Evolutionary conservation across 257 asterid species (phyloP).

Genomic region (Mentha longifolia): DNA sequence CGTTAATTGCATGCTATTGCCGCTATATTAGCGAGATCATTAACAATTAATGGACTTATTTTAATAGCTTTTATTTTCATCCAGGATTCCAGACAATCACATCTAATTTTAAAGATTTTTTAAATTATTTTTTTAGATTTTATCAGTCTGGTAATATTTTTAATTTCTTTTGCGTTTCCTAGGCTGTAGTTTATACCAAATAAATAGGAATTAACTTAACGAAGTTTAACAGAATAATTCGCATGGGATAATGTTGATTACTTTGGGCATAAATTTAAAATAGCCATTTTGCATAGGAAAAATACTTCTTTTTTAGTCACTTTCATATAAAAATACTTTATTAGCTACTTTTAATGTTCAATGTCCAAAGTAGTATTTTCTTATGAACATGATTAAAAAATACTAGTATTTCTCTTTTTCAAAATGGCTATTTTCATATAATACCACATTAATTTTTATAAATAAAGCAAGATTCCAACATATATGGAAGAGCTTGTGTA

Average conservation of each 20-base stretch:
- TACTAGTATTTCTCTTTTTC: too few relatives aligned
- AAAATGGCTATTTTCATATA: too few relatives aligned
- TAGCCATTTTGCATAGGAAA: too few relatives aligned
- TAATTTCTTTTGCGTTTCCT: neutral
- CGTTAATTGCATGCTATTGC: too few relatives aligned
- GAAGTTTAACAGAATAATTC: constrained; percentile 18
- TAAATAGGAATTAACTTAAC: neutral
- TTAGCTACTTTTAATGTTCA: too few relatives aligned
- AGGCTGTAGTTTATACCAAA: neutral
- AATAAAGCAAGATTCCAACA: constrained; percentile 43
- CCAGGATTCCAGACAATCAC: neutral
- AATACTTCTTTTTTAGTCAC: too few relatives aligned
- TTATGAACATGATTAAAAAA: too few relatives aligned
- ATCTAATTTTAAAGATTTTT: neutral
- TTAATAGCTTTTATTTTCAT: neutral
- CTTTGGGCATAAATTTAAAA: neutral
- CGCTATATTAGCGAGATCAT: neutral
- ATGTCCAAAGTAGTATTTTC: too few relatives aligned
- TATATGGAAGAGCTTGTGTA: constrained; percentile 45
- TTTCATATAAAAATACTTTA: too few relatives aligned
- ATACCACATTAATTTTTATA: constrained; percentile 7
- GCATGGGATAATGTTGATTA: constrained; percentile 36
- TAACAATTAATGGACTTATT: neutral
- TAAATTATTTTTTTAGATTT: neutral
- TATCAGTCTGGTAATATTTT: neutral